These are phyloP conservation scores for Ophiostoma perfectum DNA, from an alignment of 2,329 filamentous ascomycete genomes.

Conservation along the genomic window DNA sequence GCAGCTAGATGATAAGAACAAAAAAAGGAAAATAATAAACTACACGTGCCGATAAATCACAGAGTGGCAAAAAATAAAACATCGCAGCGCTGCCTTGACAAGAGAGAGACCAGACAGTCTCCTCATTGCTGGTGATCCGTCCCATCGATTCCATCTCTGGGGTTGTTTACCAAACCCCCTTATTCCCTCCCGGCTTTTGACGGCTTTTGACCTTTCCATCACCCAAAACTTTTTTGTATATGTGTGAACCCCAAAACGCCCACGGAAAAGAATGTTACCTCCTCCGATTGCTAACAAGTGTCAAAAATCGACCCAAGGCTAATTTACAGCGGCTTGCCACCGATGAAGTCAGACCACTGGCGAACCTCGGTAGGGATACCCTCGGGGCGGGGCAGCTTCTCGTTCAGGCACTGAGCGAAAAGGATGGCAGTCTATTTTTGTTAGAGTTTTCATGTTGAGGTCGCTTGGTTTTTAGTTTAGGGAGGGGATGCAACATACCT, in stretches of 20 bases:
- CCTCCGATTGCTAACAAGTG: not conserved
- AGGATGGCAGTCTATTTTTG: conserved; percentile 75
- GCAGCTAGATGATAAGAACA: conserved; percentile 3
- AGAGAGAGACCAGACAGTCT: not conserved
- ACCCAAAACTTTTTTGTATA: conserved; percentile 12
- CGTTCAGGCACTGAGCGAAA: conserved; percentile 94
- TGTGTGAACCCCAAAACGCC: conserved; percentile 20
- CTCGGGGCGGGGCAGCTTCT: conserved; percentile 84
- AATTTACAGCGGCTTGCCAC: conserved; percentile 69
- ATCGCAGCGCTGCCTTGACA: conserved; percentile 10
- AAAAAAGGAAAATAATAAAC: conserved; percentile 8
- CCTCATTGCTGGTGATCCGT: not conserved
- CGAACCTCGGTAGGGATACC: conserved; percentile 88
- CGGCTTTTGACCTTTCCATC: conserved; percentile 8
- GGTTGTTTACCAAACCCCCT: too few relatives aligned
- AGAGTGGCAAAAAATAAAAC: conserved; percentile 4
- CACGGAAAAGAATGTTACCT: conserved; percentile 14
- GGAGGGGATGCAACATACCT: conserved; percentile 50
- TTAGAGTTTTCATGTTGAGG: not conserved
- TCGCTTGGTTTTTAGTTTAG: not conserved
- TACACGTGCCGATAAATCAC: conserved; percentile 7
- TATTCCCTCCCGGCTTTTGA: not conserved
- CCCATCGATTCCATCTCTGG: not conserved
- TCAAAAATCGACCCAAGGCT: not conserved
- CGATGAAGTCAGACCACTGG: conserved; percentile 93